Base-by-base conservation (phyloP, 371 early-diverging fungal genomes). In the Lichtheimia ramosa region DNA sequence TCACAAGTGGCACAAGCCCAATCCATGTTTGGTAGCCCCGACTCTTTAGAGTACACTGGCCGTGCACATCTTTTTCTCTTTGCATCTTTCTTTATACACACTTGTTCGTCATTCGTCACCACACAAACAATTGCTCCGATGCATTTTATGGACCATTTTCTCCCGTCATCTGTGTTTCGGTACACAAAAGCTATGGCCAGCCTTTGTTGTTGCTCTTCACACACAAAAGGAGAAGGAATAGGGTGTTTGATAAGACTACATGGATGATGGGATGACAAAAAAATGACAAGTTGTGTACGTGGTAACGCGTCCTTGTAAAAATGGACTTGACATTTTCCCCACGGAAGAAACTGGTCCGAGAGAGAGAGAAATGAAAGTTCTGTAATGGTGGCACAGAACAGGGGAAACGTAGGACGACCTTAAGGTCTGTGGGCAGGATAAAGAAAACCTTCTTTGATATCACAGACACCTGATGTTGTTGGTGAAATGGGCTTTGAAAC, bases 381-480 rank as follows among this genome's bases (percentile, higher is more conserved):
- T n/a, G 21, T 46, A 46, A 16, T 16, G 14, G 46, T 46, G 46
- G n/a, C 46, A 46, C 46, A 46, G 21, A 46, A 46, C 21, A 46
- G 21, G 46, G 46, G 46, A 21, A 46, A 21, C 46, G 46, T 46
- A 46, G 21, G 46, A 46, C 46, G 21, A 46, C 46, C 15, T n/a
- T 46, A n/a, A 46, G 46, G 46, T 46, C 46, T 21, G 46, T 46
- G 46, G 46, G 46, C 46, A 46, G 46, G 46, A n/a, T 46, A 34
- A 34, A 46, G 46, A 46, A 46, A 46, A 21, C n/a, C 18, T 18
- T n/a, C 46, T 18, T 18, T 21, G 21, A 46, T n/a, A n/a, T 8
- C n/a, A 46, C 21, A 18, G n/a, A 46, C 18, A 18, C 18, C 46
- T 46, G n/a, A 46, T 21, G 46, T 18, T 8, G 46, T 6, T 46